Conservation (phyloP, 2,329 filamentous ascomycete species). For the Rutstroemia sp. region DNA sequence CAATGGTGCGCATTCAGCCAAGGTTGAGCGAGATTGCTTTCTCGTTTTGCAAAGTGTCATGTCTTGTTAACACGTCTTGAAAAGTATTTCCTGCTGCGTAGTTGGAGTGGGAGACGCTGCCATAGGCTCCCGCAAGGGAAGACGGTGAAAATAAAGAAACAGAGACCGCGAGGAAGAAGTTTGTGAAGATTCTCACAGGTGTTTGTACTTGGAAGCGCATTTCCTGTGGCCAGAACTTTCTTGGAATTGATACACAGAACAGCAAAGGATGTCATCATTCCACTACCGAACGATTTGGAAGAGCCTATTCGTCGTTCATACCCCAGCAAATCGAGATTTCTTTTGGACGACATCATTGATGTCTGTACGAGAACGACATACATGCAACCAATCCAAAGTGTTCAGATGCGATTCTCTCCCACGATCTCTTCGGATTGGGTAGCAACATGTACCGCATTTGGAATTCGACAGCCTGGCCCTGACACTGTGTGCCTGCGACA, state of each 20-base stretch:
- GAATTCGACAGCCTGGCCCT: constrained; percentile 10
- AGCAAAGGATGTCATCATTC: constrained; percentile 20
- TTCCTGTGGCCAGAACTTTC: constrained; percentile 20
- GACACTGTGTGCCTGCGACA: constrained; percentile 7
- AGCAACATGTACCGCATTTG: constrained; percentile 14
- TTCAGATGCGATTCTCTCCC: constrained; percentile 24
- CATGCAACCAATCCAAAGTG: constrained; percentile 22
- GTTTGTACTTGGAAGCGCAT: too few relatives aligned
- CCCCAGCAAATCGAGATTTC: constrained; percentile 2
- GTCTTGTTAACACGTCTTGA: too few relatives aligned
- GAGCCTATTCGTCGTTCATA: constrained; percentile 4
- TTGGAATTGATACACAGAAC: constrained; percentile 27
- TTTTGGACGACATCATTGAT: constrained; percentile 28
- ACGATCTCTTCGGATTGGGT: constrained; percentile 27
- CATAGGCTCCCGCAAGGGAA: too few relatives aligned
- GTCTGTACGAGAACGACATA: constrained; percentile 28
- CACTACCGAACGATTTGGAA: constrained; percentile 17
- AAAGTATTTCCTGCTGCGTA: too few relatives aligned
- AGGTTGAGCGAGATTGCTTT: too few relatives aligned
- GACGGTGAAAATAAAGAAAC: too few relatives aligned
- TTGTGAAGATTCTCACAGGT: too few relatives aligned
- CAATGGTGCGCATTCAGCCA: too few relatives aligned
- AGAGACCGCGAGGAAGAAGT: too few relatives aligned
- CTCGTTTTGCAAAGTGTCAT: too few relatives aligned
- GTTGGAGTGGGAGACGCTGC: too few relatives aligned